Percentiles rank a stretch among this genome's conserved stretches.
Evolutionary conservation across 805 yeast species (phyloP).

Genomic region (Debaryomyces tyrocola): DNA sequence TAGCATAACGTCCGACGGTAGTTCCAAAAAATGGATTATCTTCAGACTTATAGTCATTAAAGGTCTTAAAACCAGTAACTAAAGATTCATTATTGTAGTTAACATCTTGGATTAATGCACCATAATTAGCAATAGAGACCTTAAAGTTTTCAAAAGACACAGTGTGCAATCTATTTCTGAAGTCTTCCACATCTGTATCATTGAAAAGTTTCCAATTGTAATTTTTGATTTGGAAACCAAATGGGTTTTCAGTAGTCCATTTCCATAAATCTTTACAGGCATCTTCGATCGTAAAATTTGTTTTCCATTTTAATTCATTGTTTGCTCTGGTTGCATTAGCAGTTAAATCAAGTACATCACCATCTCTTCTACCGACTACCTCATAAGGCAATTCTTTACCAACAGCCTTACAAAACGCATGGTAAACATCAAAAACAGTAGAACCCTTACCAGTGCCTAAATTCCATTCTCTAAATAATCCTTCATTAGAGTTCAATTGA

Average conservation of each 20-base stretch:
- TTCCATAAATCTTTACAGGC: slow-evolving; percentile 77
- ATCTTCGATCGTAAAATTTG: slow-evolving; percentile 52
- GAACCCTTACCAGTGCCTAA: slow-evolving; percentile 81
- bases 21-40: slow-evolving; percentile 60
- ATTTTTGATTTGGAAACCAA: slow-evolving; percentile 46
- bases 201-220: slow-evolving; percentile 35
- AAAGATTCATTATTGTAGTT: slow-evolving; percentile 38
- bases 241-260: slow-evolving; percentile 72
- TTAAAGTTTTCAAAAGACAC: slow-evolving; percentile 31
- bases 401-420: slow-evolving; percentile 63
- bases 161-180: slow-evolving; percentile 36
- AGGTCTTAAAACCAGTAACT: slow-evolving; percentile 39
- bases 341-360: slow-evolving; percentile 75
- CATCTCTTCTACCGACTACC: slow-evolving; percentile 65
- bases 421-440: slow-evolving; percentile 70
- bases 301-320: slow-evolving; percentile 63
- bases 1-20: slow-evolving; percentile 65
- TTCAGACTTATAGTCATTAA: slow-evolving; percentile 24
- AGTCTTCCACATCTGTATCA: slow-evolving; percentile 11
- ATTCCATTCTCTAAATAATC: slow-evolving; percentile 76
- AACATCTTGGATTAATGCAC: slow-evolving; percentile 50
- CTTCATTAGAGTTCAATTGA: slow-evolving; percentile 29
- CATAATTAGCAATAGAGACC: slow-evolving; percentile 48
- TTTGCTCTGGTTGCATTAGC: slow-evolving; percentile 71
- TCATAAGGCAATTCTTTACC: slow-evolving; percentile 65